These are phyloP conservation scores for Flaveria trinervia DNA, from an alignment of 129 eudicot species.

Conservation along the genomic window DNA sequence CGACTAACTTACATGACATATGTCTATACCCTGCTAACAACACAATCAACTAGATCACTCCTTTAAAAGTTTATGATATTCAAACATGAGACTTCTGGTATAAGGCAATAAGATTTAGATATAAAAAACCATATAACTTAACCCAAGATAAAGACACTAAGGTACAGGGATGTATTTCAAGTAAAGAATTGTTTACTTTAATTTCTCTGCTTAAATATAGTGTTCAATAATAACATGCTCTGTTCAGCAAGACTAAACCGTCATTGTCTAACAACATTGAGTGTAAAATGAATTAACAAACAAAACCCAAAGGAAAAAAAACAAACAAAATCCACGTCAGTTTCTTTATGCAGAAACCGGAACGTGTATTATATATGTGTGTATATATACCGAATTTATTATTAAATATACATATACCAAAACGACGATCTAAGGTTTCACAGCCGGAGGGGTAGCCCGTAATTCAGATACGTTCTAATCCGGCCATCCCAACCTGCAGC, in stretches of 20 bases:
- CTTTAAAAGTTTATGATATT: no score
- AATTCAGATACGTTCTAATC: constrained; percentile 72
- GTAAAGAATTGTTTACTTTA: constrained; percentile 3
- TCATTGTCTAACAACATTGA: constrained; percentile 4
- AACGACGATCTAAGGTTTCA: constrained; percentile 22
- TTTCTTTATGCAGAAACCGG: constrained; percentile 27
- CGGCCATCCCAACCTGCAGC: constrained; percentile 93
- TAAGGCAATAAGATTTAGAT: no score
- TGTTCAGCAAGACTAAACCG: constrained; percentile 12
- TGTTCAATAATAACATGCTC: constrained; percentile 1
- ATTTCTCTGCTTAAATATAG: constrained; percentile 1
- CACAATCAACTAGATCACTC: no score
- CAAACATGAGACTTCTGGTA: no score
- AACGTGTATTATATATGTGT: constrained; percentile 12
- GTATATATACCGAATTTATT: not conserved
- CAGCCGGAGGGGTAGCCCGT: constrained; percentile 73
- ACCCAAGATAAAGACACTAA: no score
- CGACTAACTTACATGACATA: no score
- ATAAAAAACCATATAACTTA: no score
- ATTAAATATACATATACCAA: constrained; percentile 20
- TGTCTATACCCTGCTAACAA: no score
- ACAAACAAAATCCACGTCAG: not conserved
- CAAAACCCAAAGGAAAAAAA: constrained; percentile 21
- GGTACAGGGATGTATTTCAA: not conserved
- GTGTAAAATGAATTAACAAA: constrained; percentile 4